A percentile compares a stretch with the other conserved stretches of the same genome.
These are phyloP conservation scores for Grosmannia penicillata DNA, from an alignment of 2,329 filamentous ascomycete genomes.

Conservation along the genomic window DNA sequence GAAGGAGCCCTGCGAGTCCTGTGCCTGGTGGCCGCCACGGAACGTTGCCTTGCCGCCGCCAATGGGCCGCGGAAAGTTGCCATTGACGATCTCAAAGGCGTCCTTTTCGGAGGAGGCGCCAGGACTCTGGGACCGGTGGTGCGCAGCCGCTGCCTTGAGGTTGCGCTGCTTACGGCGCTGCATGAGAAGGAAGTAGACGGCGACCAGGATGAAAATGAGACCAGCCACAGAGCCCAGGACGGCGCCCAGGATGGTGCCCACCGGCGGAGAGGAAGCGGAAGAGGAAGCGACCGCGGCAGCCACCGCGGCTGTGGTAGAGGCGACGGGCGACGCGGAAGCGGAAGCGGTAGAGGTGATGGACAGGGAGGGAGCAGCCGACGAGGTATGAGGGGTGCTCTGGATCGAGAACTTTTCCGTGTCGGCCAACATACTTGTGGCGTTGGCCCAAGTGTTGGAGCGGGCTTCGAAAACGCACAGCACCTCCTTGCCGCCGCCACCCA, in stretches of 20 bases:
- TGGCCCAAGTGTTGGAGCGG: constrained; percentile 61
- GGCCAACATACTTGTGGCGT: constrained; percentile 50
- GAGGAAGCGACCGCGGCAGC: constrained; percentile 3
- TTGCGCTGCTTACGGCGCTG: constrained; percentile 37
- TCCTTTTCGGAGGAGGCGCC: constrained; percentile 42
- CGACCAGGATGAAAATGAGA: constrained; percentile 52
- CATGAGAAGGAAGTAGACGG: constrained; percentile 55
- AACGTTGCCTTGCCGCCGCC: constrained; percentile 20
- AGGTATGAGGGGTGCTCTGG: constrained; percentile 16
- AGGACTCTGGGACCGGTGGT: constrained; percentile 26
- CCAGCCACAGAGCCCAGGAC: constrained; percentile 72
- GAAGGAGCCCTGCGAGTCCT: constrained; percentile 40
- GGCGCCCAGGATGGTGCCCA: constrained; percentile 56
- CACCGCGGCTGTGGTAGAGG: constrained; percentile 11
- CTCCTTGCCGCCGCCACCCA: constrained; percentile 52
- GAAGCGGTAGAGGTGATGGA: constrained; percentile 15
- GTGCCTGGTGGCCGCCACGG: constrained; percentile 35
- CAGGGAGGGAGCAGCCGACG: constrained; percentile 9
- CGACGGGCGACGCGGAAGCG: constrained; percentile 13
- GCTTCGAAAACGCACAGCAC: constrained; percentile 67
- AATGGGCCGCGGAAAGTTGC: constrained; percentile 20
- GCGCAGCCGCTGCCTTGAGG: constrained; percentile 31
- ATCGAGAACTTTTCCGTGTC: constrained; percentile 22
- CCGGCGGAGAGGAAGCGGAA: neutral
- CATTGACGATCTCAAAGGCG: constrained; percentile 30